Evolutionary conservation across 352 stramenopile species (phyloP), one percentile per base, ranked within the genome.

Genomic region (Phytophthora pseudosyringae): DNA sequence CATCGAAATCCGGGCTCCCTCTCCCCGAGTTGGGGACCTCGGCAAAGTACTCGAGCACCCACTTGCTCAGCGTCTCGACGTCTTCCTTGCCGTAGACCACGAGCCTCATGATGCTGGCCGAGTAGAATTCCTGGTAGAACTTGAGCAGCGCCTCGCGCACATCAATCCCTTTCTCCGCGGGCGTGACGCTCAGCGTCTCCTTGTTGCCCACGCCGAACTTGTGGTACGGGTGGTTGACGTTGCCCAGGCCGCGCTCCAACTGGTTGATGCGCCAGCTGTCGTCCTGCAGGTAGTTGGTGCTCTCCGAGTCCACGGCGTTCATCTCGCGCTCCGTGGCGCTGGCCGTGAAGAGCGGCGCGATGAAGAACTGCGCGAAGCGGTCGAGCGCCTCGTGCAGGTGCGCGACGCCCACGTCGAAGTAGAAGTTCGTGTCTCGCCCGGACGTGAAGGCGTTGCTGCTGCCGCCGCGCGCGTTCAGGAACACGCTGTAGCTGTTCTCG

Each of bases 361-460:
- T 96, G 74, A 99, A 99, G 67, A 99, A 99, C 79, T 98, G 94
- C 11, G 96, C 82, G 57, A 99, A 98, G 40, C 96, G 85, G 74
- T 99, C 94, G 10, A 99, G 73, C 18, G 88, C 92, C 25, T 90
- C 91, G 55, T 80, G 66, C 18, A 91, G 64, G 31, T 86, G 69
- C 10, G 78, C 64, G 18, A 76, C 84, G n/a, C 86, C 75, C 51
- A 98, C 86, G 61, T 98, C 91, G 72, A 99, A 99, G 77, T 98
- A 98, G 67, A 97, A 99, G 49, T 97, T 97, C 21, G 97, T 99
- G 71, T 98, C 83, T 69, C 98, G 93, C 51, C 76, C 84, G 48
- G 91, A 93, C 12, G 97, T 99, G 63, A 97, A 99, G 11, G 97
- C 97, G 78, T 99, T 99, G 58, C 81, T 96, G 26, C 74, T 85